Evolutionary conservation across 306 rosid species (phyloP), one percentile per base, ranked within the genome.

Genomic region (Acacia acuminata): DNA sequence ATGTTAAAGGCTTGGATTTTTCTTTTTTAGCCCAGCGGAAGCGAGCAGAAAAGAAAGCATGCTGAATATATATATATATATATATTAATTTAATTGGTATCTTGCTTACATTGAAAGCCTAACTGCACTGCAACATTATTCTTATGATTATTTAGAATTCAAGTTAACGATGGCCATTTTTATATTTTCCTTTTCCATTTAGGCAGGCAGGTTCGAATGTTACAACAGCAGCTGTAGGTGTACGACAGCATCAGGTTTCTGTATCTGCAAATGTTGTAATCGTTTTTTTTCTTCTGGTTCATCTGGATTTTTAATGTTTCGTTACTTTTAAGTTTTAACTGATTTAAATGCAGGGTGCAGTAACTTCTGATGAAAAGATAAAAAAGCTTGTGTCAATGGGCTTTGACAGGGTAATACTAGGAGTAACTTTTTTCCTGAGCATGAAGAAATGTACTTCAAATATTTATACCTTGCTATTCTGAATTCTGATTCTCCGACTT

Each of bases 321-420:
- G 36, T 50, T 61, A 71, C 45, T 75, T 74, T 51, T n/a, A n/a
- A n/a, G n/a, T n/a, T n/a, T n/a, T 48, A n/a, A 64, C 51, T 81
- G 53, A 65, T 42, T 47, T 82, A 78, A 55, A 58, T 86, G 88
- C 94, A 93, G 98, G 91, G 81, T 43, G 80, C 87, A 79, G 90
- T 81, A 77, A 90, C 79, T 84, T 87, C 97, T 22, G 98, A 96
- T 40, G 99, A 88, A 84, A 90, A 90, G 84, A 88, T 92, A 76
- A 90, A 87, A 56, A 90, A 90, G 66, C 95, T 96, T 75, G 94
- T 96, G 71, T 60, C 96, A 25, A 96, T 96, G 99, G 99, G 99
- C 70, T 96, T 96, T 89, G 99, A 94, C 76, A 96, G 86, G 98
- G 99, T 96, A 90, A 83, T 38, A 63, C 58, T 42, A 61, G 3